Percentiles rank a stretch among this genome's conserved stretches.
phyloP scores from a whole-genome alignment of 257 asterid species.

The Penstemon barbatus region DNA sequence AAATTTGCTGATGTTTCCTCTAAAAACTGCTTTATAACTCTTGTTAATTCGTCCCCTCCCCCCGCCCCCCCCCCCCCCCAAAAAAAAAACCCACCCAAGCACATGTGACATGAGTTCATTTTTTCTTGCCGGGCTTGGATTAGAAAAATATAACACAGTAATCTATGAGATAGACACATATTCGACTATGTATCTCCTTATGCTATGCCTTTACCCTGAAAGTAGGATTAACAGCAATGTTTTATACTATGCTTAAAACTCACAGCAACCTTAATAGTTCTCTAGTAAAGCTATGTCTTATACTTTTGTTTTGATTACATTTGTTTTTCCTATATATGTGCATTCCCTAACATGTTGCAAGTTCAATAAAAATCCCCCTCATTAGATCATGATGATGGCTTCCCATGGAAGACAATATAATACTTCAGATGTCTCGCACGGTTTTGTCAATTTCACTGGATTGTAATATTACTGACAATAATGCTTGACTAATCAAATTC shows the following conservation, averaged over 20 bases:
- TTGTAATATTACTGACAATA: constrained; percentile 1
- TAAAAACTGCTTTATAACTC: neutral
- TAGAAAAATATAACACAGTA: neutral
- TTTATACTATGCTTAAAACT: neutral
- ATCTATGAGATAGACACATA: neutral
- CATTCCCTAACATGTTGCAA: neutral
- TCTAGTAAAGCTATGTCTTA: neutral
- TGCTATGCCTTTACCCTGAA: constrained; percentile 4
- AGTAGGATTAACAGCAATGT: neutral
- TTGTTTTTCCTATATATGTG: neutral
- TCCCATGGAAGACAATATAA: constrained; percentile 1
- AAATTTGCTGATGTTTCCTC: neutral
- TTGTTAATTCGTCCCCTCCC: neutral
- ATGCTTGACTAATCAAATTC: constrained; percentile 19
- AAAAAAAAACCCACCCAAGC: no score
- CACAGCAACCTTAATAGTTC: constrained; percentile 13
- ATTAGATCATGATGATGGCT: constrained; percentile 14
- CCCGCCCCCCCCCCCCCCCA: no score
- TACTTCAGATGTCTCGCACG: constrained; percentile 2
- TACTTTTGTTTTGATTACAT: neutral
- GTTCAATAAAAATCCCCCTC: constrained; percentile 5
- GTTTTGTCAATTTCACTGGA: constrained; percentile 16
- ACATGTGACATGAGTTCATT: neutral
- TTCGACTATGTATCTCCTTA: constrained; percentile 1
- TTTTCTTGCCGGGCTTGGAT: neutral